Percentiles rank a stretch among this genome's conserved stretches.
These are phyloP conservation scores for Chlamydomonas reinhardtii DNA, from an alignment of 163 green algal species.

Conservation along the genomic window DNA sequence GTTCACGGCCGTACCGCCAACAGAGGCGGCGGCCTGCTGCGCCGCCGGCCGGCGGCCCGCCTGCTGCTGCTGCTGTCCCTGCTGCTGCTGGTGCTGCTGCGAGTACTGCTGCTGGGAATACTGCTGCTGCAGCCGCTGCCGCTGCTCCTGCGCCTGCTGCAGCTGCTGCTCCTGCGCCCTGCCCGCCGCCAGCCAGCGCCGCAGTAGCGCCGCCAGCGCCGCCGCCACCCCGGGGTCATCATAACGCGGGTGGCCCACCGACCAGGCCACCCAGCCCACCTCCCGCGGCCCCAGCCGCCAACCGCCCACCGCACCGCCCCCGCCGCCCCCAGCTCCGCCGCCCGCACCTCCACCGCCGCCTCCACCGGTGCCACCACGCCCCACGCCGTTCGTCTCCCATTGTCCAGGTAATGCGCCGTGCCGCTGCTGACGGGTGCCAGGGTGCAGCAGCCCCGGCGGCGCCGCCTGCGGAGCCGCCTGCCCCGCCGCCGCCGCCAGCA, in stretches of 20 bases:
- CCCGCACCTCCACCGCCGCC: no score
- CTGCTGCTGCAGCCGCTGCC: neutral
- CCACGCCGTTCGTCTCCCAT: no score
- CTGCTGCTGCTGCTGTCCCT: neutral
- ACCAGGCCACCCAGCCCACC: constrained; percentile 21
- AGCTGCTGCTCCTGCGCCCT: no score
- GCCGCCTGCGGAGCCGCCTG: no score
- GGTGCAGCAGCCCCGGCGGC: no score
- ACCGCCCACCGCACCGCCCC: no score
- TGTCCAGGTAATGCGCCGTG: no score
- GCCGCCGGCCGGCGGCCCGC: no score
- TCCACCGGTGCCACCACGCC: no score
- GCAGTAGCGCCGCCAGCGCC: constrained; percentile 7
- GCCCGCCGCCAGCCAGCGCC: constrained; percentile 4
- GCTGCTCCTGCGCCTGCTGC: neutral
- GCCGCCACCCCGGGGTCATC: neutral
- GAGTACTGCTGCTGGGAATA: neutral
- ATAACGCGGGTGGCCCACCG: constrained; percentile 35
- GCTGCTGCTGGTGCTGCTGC: neutral
- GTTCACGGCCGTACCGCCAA: neutral
- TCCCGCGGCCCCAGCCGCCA: neutral
- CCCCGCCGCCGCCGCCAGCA: neutral
- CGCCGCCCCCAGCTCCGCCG: no score
- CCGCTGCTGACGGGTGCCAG: no score
- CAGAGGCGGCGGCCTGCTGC: neutral